These are phyloP conservation scores for Potentilla sterilis DNA, from an alignment of 306 rosid species.

Conservation along the genomic window DNA sequence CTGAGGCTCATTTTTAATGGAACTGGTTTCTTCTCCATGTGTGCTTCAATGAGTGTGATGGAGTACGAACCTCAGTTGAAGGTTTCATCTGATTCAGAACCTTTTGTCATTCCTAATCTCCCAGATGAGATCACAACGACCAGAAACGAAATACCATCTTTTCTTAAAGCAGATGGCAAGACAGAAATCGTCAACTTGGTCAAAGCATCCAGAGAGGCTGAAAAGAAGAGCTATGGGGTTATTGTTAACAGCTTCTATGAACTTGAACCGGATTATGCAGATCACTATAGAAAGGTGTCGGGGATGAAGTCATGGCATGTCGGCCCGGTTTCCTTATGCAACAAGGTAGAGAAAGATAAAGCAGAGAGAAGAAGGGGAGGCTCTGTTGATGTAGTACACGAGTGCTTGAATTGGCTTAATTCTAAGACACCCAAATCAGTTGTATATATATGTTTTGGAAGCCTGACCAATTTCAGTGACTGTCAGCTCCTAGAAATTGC, in stretches of 20 bases:
- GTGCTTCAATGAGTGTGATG: not conserved
- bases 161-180: not conserved
- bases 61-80: slow-evolving; percentile 25
- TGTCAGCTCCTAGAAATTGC: slow-evolving; percentile 51
- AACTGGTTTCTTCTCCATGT: slow-evolving; percentile 21
- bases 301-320: slow-evolving; percentile 34
- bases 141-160: not conserved
- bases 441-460: slow-evolving; percentile 53
- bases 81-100: slow-evolving; percentile 35
- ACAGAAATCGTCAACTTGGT: not conserved
- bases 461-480: slow-evolving; percentile 16
- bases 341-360: slow-evolving; percentile 30
- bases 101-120: slow-evolving; percentile 37
- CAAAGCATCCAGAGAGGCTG: not conserved
- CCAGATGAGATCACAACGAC: slow-evolving; percentile 39
- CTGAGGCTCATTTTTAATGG: slow-evolving; percentile 38
- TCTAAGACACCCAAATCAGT: slow-evolving; percentile 19
- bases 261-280: not conserved
- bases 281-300: not conserved
- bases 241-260: slow-evolving; percentile 4
- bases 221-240: not conserved
- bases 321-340: slow-evolving; percentile 54
- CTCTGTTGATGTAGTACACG: slow-evolving; percentile 28
- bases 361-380: slow-evolving; percentile 37
- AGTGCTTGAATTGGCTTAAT: slow-evolving; percentile 25